A percentile compares a stretch with the other conserved stretches of the same genome.
Evolutionary conservation across 352 stramenopile genomes (phyloP).

Genomic region (Globisporangium solare): DNA sequence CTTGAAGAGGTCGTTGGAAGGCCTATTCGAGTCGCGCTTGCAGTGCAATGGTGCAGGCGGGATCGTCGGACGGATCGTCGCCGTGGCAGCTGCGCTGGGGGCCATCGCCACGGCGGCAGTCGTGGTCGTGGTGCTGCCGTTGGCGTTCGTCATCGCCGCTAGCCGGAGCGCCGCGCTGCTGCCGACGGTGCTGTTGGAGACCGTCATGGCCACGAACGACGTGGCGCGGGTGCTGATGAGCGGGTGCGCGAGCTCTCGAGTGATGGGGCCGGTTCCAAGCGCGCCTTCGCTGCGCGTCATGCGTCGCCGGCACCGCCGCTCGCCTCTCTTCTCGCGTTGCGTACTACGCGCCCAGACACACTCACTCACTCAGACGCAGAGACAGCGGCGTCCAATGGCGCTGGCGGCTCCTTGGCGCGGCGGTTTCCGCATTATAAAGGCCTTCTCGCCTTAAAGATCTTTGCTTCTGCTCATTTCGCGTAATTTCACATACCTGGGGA

Average conservation of each 20-base stretch:
- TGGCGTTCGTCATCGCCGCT: background rate
- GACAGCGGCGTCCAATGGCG: too few species aligned
- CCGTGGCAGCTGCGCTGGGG: background rate
- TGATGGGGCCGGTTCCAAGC: conserved; percentile 6
- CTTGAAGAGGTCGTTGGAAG: background rate
- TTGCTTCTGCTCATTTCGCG: background rate
- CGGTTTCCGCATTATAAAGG: conserved; percentile 3
- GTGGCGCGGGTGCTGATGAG: background rate
- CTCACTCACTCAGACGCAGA: too few species aligned
- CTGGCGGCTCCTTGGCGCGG: too few species aligned
- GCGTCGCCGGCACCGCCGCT: conserved; percentile 3
- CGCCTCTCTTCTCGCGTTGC: background rate
- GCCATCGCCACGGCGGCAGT: background rate
- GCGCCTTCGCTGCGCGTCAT: conserved; percentile 1
- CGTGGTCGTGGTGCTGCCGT: conserved; percentile 2
- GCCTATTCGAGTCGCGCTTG: background rate
- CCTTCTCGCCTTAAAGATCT: conserved; percentile 11
- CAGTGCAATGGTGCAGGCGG: background rate
- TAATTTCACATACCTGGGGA: background rate
- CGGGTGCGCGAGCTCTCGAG: conserved; percentile 8
- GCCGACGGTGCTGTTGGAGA: conserved; percentile 36
- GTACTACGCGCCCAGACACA: background rate
- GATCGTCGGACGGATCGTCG: conserved; percentile 4
- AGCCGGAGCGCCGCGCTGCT: conserved; percentile 4
- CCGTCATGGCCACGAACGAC: conserved; percentile 26